Evolutionary conservation across 768 basidiomycete species (phyloP), one percentile per base, ranked within the genome.

Genomic region (Tricholoma terreum): DNA sequence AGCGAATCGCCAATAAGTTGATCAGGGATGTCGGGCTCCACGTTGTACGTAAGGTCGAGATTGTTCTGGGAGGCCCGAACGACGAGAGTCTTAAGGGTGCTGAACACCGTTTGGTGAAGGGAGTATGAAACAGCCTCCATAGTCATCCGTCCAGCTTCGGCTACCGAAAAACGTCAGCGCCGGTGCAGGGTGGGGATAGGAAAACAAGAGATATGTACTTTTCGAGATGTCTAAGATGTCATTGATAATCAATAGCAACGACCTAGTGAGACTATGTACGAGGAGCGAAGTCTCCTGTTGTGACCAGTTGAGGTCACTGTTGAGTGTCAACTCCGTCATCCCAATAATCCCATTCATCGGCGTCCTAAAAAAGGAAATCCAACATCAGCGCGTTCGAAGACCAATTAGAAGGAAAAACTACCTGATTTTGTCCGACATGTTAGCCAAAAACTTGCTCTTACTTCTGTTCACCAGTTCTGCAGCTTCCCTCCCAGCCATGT

Each of bases 321-420:
- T 97, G 17, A 99, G 85, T 9, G 97, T 98, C 56, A 99, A 75
- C 72, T 96, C 94, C 24, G 96, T 99, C 94, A 99, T 94, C 17
- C 96, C 96, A 63, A 99, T 98, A 71, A 99, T 99, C 67, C 97
- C 96, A 69, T 98, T 99, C 96, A 98, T 99, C 0, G 97, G 97
- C 21, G 97, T 98, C 70, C 96, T 94, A 67, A 40, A 33, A 45
- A n/a, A n/a, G n/a, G n/a, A n/a, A n/a, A n/a, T n/a, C n/a, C n/a
- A n/a, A n/a, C n/a, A n/a, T n/a, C n/a, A n/a, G n/a, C n/a, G n/a
- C n/a, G n/a, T n/a, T n/a, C n/a, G n/a, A n/a, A n/a, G n/a, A 12
- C n/a, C 21, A 30, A 52, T 54, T 36, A 21, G n/a, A 52, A 33
- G 46, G n/a, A 58, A 17, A n/a, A 17, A 79, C 86, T 58, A 92